Conservation (phyloP, 345 rosid genomes). For the Eucalyptus curtisii region DNA sequence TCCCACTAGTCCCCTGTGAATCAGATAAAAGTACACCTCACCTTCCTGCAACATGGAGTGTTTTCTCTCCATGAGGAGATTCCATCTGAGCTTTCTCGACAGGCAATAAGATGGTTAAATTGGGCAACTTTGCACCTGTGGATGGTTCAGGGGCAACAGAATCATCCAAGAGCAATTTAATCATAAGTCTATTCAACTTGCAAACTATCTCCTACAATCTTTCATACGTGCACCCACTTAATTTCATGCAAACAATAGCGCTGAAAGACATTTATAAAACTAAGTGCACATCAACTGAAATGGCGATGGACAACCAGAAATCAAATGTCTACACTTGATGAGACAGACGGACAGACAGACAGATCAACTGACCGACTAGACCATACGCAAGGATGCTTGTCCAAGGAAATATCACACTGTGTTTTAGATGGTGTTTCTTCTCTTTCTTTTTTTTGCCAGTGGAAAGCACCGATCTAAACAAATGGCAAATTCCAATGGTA, state of each 20-base stretch:
- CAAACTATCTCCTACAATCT: background rate
- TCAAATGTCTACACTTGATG: background rate
- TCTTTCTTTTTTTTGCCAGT: background rate
- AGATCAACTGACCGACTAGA: background rate
- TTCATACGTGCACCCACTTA: background rate
- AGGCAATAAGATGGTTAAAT: conserved; percentile 55
- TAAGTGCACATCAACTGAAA: background rate
- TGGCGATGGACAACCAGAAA: background rate
- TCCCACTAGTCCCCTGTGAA: background rate
- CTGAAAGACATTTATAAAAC: background rate
- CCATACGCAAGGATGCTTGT: background rate
- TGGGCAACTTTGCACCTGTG: conserved; percentile 76
- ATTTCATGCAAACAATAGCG: background rate
- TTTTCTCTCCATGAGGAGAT: conserved; percentile 44
- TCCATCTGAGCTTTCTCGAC: conserved; percentile 29
- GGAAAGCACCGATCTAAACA: background rate
- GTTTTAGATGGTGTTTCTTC: background rate
- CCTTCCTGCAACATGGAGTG: conserved; percentile 66
- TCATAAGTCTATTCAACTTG: background rate
- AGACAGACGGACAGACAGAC: background rate
- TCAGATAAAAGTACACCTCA: conserved; percentile 4
- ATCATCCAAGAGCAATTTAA: background rate
- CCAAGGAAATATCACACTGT: background rate
- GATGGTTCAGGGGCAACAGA: background rate
- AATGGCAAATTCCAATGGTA: background rate